These are phyloP conservation scores for Xylaria cubensis DNA, from an alignment of 495 filamentous ascomycete species.

Conservation along the genomic window DNA sequence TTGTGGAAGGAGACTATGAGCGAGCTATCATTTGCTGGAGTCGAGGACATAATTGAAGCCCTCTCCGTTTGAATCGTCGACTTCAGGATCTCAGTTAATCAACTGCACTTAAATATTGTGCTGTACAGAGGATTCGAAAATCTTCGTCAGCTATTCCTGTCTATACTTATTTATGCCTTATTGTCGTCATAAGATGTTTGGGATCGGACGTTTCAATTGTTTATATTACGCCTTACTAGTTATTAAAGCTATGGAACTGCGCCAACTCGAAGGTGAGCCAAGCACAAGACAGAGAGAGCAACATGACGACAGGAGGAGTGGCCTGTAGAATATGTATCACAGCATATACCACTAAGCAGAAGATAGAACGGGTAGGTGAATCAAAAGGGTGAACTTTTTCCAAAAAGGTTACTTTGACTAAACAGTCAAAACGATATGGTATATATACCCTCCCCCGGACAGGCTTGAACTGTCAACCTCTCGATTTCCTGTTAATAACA, in stretches of 20 bases:
- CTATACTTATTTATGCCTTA: background rate
- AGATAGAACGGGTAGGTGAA: too few species aligned
- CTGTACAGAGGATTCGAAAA: background rate
- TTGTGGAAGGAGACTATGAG: slow-evolving; percentile 52
- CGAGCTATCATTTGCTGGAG: slow-evolving; percentile 48
- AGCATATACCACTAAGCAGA: too few species aligned
- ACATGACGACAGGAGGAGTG: too few species aligned
- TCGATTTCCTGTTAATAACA: too few species aligned
- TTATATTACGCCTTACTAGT: background rate
- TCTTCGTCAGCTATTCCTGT: background rate
- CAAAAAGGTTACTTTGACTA: too few species aligned
- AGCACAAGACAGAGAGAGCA: too few species aligned
- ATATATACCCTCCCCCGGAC: too few species aligned
- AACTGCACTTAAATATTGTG: background rate
- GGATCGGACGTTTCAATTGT: background rate
- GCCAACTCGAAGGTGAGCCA: too few species aligned
- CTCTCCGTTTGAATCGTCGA: background rate
- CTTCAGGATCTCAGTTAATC: background rate
- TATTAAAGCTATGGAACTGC: background rate
- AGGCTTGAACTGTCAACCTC: too few species aligned
- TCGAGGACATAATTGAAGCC: slow-evolving; percentile 11
- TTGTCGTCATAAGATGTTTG: background rate
- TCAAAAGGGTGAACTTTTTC: too few species aligned
- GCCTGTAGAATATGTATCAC: too few species aligned
- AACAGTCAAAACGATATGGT: too few species aligned